A percentile compares a stretch with the other conserved stretches of the same genome.
These are phyloP conservation scores for Suillus subaureus DNA, from an alignment of 768 basidiomycete species.

Conservation along the genomic window DNA sequence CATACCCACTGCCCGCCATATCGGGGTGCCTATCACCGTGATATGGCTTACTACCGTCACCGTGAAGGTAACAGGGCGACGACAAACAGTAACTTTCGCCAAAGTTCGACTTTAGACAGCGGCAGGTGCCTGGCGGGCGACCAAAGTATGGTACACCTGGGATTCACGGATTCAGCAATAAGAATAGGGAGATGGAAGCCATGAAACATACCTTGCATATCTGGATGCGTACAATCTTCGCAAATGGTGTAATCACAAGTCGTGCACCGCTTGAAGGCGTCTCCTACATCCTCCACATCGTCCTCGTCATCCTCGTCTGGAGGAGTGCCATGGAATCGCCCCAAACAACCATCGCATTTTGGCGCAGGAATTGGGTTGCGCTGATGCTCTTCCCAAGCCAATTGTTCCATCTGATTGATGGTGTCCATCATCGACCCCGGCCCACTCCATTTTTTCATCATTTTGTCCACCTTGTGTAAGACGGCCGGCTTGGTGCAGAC, in stretches of 20 bases:
- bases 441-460: slow-evolving; percentile 16
- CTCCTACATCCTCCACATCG: neutral
- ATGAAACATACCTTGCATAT: neutral
- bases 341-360: neutral
- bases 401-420: neutral
- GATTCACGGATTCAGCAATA: neutral
- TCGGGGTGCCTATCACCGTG: neutral
- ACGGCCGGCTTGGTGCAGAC: slow-evolving; percentile 22
- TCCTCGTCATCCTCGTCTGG: slow-evolving; percentile 9
- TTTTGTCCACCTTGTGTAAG: slow-evolving; percentile 17
- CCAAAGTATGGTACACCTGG: neutral
- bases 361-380: neutral
- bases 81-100: neutral
- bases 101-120: neutral
- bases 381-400: neutral
- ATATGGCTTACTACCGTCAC: neutral
- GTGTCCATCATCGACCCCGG: neutral
- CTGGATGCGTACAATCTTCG: neutral
- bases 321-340: neutral
- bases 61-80: neutral
- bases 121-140: slow-evolving; percentile 1
- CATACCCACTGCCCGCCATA: neutral
- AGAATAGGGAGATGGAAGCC: neutral
- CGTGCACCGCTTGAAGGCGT: neutral
- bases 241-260: slow-evolving; percentile 1